Evolutionary conservation across 2,329 filamentous ascomycete species (phyloP), one percentile per base, ranked within the genome.

Genomic region (Diaporthe amygdali): DNA sequence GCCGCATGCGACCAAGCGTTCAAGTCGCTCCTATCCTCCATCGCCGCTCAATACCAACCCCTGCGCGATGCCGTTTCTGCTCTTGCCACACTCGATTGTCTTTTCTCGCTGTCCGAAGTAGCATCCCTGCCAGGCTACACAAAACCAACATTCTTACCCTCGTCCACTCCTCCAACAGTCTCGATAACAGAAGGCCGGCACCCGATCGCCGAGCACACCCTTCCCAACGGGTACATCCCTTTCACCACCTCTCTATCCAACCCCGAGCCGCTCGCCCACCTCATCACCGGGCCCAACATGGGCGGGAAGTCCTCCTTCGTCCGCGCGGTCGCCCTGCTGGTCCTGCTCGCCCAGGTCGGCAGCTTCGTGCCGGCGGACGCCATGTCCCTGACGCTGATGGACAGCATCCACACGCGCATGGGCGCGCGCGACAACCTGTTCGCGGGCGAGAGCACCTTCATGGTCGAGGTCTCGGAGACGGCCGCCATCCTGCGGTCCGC

Each of bases 291-390:
- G 0, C 96, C 96, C 37, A 99, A 99, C 84, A 99, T 99, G 96
- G 96, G 96, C 77, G 96, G 96, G 70, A 99, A 99, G 80, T 97
- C 94, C n/a, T 96, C 93, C 71, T 99, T 97, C 81, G 96, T 99
- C 27, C 94, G 96, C 67, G 94, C 95, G 75, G 91, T 97, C 54
- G 96, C 96, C 12, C 90, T 99, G 8, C 94, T 98, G 74, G 90
- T 93, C 59, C 95, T 99, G 77, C 95, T 99, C 85, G 95, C 94
- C 9, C 96, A 99, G 79, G 93, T 98, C 74, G 96, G 96, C 64
- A 97, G 94, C 46, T 99, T 95, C 81, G 95, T 99, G 0, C 96
- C 96, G 2, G 96, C 96, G 27, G 86, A 88, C 34, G 87, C 90
- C 2, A 90, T 96, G 32, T 83, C 85, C 3, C 88, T 98, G 0